Base-by-base conservation (phyloP, 257 asterid species). In the Ajuga chamaepitys region DNA sequence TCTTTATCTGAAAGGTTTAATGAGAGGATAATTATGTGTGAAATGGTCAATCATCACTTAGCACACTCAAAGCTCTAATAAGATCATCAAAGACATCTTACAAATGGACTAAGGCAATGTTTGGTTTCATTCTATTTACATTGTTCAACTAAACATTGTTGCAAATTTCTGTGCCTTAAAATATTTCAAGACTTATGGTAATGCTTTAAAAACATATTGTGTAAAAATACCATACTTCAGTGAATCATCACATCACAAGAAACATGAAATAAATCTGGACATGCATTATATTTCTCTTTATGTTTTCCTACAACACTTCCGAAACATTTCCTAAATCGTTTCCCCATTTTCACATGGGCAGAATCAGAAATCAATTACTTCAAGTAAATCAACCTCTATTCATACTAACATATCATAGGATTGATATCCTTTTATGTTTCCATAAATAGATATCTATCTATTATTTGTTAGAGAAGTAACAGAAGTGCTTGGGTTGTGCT, bases 101-200 rank as follows among this genome's bases (percentile, higher is more conserved):
- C 47, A 51, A 10, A 35, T 65, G 18, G 12, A 51, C 20, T 18
- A 7, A 21, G 60, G 11, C 38, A 20, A 32, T 63, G 9, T 1
- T 54, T 35, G 11, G 20, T 52, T 53, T 66, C 48, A 20, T 48
- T 67, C 44, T 68, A 55, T 57, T 9, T 68, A n/a, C n/a, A n/a
- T n/a, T n/a, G n/a, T n/a, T n/a, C n/a, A n/a, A n/a, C n/a, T n/a
- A n/a, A n/a, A n/a, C n/a, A n/a, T n/a, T n/a, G n/a, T n/a, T n/a
- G n/a, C n/a, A n/a, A n/a, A n/a, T n/a, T n/a, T n/a, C n/a, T n/a
- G n/a, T n/a, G n/a, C n/a, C n/a, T n/a, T n/a, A n/a, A n/a, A n/a
- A n/a, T n/a, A n/a, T n/a, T n/a, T n/a, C n/a, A n/a, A n/a, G n/a
- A n/a, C n/a, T n/a, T n/a, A n/a, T n/a, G n/a, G n/a, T n/a, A n/a